Evolutionary conservation across 2,329 filamentous ascomycete genomes (phyloP).

Genomic region (Cryphonectria japonica): DNA sequence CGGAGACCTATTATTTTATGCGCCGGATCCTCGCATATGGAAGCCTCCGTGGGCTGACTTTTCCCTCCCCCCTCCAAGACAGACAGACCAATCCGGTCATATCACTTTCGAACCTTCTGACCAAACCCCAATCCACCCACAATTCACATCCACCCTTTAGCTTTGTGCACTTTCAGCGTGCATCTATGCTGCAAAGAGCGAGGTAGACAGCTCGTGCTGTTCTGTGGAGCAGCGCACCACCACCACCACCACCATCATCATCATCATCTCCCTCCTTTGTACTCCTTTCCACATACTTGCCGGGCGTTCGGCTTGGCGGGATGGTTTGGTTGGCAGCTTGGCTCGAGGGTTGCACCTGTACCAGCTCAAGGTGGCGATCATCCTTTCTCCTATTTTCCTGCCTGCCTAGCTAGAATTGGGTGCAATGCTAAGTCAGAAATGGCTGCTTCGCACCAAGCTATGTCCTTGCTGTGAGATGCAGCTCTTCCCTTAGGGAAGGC

Average conservation of each 20-base stretch:
- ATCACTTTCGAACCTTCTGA: constrained; percentile 14
- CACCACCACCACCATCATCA: background rate
- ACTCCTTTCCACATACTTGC: background rate
- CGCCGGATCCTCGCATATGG: background rate
- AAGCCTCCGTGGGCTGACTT: background rate
- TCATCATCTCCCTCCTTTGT: background rate
- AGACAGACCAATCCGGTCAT: constrained; percentile 14
- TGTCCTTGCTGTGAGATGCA: background rate
- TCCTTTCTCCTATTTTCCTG: background rate
- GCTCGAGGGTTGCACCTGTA: constrained; percentile 19
- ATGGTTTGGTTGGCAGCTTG: background rate
- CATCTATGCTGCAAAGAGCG: background rate
- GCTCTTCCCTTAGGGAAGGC: background rate
- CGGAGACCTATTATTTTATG: background rate
- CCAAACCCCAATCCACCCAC: constrained; percentile 3
- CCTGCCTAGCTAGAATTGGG: background rate
- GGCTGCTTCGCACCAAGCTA: background rate
- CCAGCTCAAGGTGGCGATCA: background rate
- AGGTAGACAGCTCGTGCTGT: background rate
- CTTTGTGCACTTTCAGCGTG: constrained; percentile 13
- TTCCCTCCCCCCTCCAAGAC: background rate
- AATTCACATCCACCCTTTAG: background rate
- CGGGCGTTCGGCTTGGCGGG: constrained; percentile 18
- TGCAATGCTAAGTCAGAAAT: background rate
- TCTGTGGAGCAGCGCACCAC: background rate